Base-by-base conservation (phyloP, 257 asterid species). In the Rehmannia glutinosa region DNA sequence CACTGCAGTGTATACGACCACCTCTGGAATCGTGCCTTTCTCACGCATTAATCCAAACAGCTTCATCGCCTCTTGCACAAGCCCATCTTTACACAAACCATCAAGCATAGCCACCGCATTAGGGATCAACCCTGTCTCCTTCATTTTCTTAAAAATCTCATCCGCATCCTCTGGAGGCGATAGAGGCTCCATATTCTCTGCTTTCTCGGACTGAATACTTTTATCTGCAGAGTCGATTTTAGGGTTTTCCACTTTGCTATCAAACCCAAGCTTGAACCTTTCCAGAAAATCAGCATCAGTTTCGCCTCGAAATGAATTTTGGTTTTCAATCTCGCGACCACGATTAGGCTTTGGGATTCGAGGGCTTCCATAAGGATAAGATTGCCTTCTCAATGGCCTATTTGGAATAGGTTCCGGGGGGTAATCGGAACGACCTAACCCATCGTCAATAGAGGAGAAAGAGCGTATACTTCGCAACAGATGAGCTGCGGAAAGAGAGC, bases 21-120 rank as follows among this genome's bases (percentile, higher is more conserved):
- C 91, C 72, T 89, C 96, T 5, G 98, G 98, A 27, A 92, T 84
- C 4, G 89, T 75, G 51, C 97, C 95, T 64, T 76, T 92, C 78
- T 92, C 97, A 6, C 96, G 92, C 97, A 92, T 92, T 73, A 78
- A 35, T 6, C 89, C 86, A 27, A 92, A 89, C 71, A 92, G 84
- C 78, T 85, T 85, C 92, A 89, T 84, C 19, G 97, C 97, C 17
- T 92, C 98, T 47, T 85, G 95, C 70, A 87, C 92, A 59, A 85
- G 75, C 59, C 98, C 97, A 28, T 92, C 98, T 77, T 90, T 93
- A 70, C 96, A 93, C 69, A 93, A 70, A 4, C 96, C 94, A 57
- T 90, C 97, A 35, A 90, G 96, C 98, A 93, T 88, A 3, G 97
- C 95, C 52, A 93, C 97, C 10, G 96, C 97, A 41, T 88, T 90